Evolutionary conservation across 2,329 filamentous ascomycete genomes (phyloP), one percentile per base, ranked within the genome.

Genomic region (Trichoderma simmonsii): DNA sequence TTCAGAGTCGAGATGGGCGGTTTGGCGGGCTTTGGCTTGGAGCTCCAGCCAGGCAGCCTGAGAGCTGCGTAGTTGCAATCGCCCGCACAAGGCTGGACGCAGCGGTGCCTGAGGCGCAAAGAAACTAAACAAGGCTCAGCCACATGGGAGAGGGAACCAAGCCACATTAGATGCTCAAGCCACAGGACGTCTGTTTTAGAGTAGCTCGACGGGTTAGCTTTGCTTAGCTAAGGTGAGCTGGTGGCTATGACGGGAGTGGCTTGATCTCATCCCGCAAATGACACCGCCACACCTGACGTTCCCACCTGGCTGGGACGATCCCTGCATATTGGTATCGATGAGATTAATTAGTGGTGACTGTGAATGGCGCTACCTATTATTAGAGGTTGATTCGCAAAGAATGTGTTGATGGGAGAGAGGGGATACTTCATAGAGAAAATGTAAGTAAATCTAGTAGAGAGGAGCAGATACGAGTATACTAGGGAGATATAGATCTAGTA

Each of bases 1-100:
- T 61, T 70, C 48, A 57, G 54, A 69, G 71, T 68, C 65, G 71
- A 72, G 71, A 72, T 69, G 48, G 63, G 65, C 51, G 43, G 54
- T 39, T 66, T 56, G 28, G 56, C 77, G 76, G 78, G 75, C 70
- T 34, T 70, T 64, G 60, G 67, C 51, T 72, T 79, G 79, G 78
- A 81, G 79, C 79, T 81, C 78, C 75, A 73, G 74, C 75, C 81
- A 83, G 82, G 82, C 82, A 83, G 80, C 82, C 81, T 79, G 80
- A 77, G 80, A 83, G 82, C 81, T 83, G 81, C 82, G 82, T 81
- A 77, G 78, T 78, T 76, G 77, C 74, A 71, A 73, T 75, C 71
- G 61, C 60, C 73, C 69, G 63, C 70, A 73, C 77, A 74, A 79
- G 77, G 78, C 78, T 78, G 75, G 75, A 72, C 63, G 18, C 48